Evolutionary conservation across 2,329 filamentous ascomycete species (phyloP).

Genomic region (Phaeosphaeriaceae sp.): DNA sequence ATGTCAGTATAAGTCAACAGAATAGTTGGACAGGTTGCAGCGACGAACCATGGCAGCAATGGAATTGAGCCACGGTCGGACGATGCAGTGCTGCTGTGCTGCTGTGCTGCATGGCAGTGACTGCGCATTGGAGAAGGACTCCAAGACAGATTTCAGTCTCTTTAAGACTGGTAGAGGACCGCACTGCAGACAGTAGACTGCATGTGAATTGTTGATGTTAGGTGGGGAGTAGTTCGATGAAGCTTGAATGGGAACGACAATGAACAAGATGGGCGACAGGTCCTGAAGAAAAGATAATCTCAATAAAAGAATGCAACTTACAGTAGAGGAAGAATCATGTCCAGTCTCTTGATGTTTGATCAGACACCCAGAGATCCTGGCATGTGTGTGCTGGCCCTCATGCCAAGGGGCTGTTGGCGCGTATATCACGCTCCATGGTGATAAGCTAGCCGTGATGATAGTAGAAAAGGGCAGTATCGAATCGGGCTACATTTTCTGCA

Average conservation of each 20-base stretch:
- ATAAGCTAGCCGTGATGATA: not conserved
- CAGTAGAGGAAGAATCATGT: not conserved
- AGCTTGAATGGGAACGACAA: not conserved
- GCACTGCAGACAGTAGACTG: too few relatives aligned
- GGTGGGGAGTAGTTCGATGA: too few relatives aligned
- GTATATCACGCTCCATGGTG: not conserved
- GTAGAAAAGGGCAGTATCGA: not conserved
- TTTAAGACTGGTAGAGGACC: too few relatives aligned
- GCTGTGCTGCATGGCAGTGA: not conserved
- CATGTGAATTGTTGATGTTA: too few relatives aligned
- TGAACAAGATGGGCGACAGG: not conserved
- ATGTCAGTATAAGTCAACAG: not conserved
- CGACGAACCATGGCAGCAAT: not conserved
- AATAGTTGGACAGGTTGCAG: not conserved
- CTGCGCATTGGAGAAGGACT: too few relatives aligned
- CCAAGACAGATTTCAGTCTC: not conserved
- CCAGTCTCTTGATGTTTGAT: not conserved
- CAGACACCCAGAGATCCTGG: not conserved
- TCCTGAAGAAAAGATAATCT: not conserved
- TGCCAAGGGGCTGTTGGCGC: not conserved
- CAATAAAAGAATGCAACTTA: not conserved
- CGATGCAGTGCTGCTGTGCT: not conserved
- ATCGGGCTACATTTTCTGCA: not conserved
- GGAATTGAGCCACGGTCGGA: not conserved
- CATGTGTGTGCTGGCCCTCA: not conserved